Conservation (phyloP, 2,329 filamentous ascomycete species). For the Dactylellina haptotyla region DNA sequence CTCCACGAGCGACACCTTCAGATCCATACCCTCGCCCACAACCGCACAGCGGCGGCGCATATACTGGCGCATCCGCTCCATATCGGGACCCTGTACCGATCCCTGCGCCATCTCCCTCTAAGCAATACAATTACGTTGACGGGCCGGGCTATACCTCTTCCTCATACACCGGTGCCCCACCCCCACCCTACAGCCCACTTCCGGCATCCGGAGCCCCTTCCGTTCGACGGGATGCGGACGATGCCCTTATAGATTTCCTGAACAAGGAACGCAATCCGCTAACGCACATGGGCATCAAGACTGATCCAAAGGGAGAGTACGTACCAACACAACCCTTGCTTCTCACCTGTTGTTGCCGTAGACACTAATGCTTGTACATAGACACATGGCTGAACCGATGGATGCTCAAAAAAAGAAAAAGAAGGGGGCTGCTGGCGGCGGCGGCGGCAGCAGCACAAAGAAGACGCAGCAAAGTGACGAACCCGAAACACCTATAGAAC, state of each 20-base stretch:
- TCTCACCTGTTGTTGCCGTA: not conserved
- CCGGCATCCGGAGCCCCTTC: slow-evolving; percentile 17
- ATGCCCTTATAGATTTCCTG: slow-evolving; percentile 43
- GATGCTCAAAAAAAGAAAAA: slow-evolving; percentile 31
- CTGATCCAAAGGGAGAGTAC: slow-evolving; percentile 40
- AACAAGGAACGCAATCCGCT: slow-evolving; percentile 44
- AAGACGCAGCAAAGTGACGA: slow-evolving; percentile 6
- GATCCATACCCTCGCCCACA: slow-evolving; percentile 41
- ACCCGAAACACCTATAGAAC: slow-evolving; percentile 33
- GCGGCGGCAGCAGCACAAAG: slow-evolving; percentile 4
- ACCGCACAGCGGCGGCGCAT: slow-evolving; percentile 19
- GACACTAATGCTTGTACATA: not conserved
- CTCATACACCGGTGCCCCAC: slow-evolving; percentile 46
- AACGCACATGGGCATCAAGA: slow-evolving; percentile 39
- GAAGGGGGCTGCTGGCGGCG: not conserved
- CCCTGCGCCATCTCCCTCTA: slow-evolving; percentile 25
- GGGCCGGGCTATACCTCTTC: slow-evolving; percentile 17
- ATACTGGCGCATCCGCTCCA: slow-evolving; percentile 8
- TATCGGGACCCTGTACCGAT: slow-evolving; percentile 38
- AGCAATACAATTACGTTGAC: slow-evolving; percentile 44
- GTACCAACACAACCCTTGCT: not conserved
- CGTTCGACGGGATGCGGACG: slow-evolving; percentile 28
- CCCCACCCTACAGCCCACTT: slow-evolving; percentile 41
- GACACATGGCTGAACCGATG: slow-evolving; percentile 45
- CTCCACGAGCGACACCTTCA: slow-evolving; percentile 34